Evolutionary conservation across 2,329 filamentous ascomycete species (phyloP), one percentile per base, ranked within the genome.

Genomic region (Arthrobotrys sinensis): DNA sequence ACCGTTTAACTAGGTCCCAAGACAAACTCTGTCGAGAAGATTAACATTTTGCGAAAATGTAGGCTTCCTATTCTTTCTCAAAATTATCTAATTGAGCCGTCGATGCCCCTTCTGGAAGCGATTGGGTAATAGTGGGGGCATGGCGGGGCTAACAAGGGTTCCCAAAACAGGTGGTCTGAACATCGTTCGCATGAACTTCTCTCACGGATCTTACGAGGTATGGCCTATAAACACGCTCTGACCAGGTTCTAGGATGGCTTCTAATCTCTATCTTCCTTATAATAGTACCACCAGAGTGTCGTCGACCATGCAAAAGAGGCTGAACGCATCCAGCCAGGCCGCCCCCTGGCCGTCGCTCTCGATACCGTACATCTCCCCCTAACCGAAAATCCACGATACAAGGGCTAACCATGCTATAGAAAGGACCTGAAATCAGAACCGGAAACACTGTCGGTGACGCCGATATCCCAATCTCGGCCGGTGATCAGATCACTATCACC

Each of bases 131-230:
- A 46, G 60, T 65, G 65, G 73, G 73, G 73, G 73, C 57, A 65
- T 71, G 66, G 64, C 32, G 73, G 62, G 65, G 66, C 66, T 46
- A 50, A 57, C 48, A 53, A n/a, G 62, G 76, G 80, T 70, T 72
- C 81, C 80, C 76, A 79, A 60, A 48, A 62, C 82, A 87, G 92
- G 91, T 81, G 96, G 96, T 86, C 91, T 98, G 83, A 98, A 98
- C 87, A 94, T 99, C 82, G 96, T 98, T 82, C 95, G 96, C 87
- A 99, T 99, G 96, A 99, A 99, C 92, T 98, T 98, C 86, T 97
- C 92, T 81, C 93, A 97, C 86, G 93, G 93, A 83, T 91, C 91
- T 82, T 96, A 98, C 86, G 94, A 91, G 85, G 87, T 88, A 83
- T 79, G 82, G 16, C 19, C 11, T 36, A 10, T 12, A 57, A n/a